Evolutionary conservation across 2,329 filamentous ascomycete species (phyloP).

Genomic region (Rutstroemia sp.): DNA sequence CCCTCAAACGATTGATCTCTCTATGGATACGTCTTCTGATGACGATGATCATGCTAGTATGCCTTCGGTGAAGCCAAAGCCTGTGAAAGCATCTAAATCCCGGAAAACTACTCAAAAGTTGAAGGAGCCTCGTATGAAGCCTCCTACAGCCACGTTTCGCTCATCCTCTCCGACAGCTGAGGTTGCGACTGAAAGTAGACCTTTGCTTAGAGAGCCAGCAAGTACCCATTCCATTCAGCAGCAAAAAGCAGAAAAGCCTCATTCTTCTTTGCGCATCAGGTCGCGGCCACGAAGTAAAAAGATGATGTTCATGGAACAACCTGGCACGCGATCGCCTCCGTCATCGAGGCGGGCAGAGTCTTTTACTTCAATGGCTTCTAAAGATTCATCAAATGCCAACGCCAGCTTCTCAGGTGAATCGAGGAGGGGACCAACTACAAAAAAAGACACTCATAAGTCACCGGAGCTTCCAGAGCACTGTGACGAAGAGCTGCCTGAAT

Average conservation of each 20-base stretch:
- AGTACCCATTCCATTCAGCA: background rate
- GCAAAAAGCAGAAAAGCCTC: conserved; percentile 5
- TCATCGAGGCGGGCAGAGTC: background rate
- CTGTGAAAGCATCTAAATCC: background rate
- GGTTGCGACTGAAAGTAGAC: background rate
- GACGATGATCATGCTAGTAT: background rate
- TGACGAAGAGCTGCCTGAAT: background rate
- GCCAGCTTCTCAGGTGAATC: too few relatives aligned
- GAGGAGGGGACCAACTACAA: too few relatives aligned
- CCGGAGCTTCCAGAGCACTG: background rate
- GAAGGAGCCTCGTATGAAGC: background rate
- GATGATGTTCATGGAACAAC: conserved; percentile 26
- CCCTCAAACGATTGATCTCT: background rate
- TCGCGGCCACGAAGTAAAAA: conserved; percentile 23
- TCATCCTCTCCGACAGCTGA: background rate
- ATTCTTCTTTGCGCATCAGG: conserved; percentile 26
- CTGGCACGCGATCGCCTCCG: conserved; percentile 11
- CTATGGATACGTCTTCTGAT: background rate
- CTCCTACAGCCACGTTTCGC: background rate
- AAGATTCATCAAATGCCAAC: background rate
- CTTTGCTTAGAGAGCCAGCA: background rate
- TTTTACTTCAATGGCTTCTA: background rate
- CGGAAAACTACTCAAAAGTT: background rate
- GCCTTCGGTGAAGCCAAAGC: background rate
- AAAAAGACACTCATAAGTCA: too few relatives aligned